Evolutionary conservation across 2,329 filamentous ascomycete species (phyloP), one percentile per base, ranked within the genome.

Genomic region (Neofusicoccum umdonicola): DNA sequence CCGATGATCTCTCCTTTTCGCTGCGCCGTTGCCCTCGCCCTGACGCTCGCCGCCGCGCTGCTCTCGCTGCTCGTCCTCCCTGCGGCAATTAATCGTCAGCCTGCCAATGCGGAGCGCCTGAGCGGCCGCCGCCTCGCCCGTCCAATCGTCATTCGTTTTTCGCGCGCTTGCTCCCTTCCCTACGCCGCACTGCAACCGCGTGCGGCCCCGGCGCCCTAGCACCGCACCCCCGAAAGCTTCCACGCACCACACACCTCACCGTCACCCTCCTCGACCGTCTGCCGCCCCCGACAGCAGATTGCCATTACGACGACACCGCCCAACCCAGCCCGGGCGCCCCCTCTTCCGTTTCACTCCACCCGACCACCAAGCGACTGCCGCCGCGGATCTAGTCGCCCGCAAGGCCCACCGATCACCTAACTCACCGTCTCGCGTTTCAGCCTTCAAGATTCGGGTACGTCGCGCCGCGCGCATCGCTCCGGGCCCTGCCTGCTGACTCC

Each of bases 361-460:
- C 41, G 35, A 42, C 47, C 52, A 45, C 37, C 57, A 65, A 45
- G 51, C 50, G 56, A 31, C 51, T 61, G 61, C 66, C 63, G 71
- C 68, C 48, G 45, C 68, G 63, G 66, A 65, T 67, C 68, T 66
- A 35, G 31, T 54, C 56, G 56, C 42, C 56, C 56, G 65, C 56
- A 48, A 65, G 64, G 35, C 61, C 62, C 65, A 65, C 65, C 52
- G 60, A 58, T 62, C 67, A 67, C 66, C 57, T 62, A 56, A 31
- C 61, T 66, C 63, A 48, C 69, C 65, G 67, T 67, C 71, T 45
- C 62, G 41, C 52, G 52, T 60, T 44, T 58, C 44, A 64, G 62
- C 41, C 62, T 54, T 64, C 62, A 64, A 64, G 62, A 64, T 64
- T 64, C 62, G 62, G 62, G 56, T 60, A 60, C 42, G 41, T 22